These are phyloP conservation scores for Viola pubescens DNA, from an alignment of 441 rosid species.

Conservation along the genomic window DNA sequence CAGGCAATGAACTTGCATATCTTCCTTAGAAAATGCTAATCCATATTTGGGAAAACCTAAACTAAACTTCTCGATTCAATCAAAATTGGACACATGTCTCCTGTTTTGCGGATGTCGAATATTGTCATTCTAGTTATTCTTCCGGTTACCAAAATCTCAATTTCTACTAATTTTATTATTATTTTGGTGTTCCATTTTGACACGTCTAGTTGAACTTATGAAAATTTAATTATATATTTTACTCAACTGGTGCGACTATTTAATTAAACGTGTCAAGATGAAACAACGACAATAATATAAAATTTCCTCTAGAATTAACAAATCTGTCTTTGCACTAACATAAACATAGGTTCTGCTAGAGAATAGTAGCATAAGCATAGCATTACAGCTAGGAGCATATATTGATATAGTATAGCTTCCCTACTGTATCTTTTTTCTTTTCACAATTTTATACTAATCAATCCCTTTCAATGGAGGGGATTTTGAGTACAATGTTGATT, in stretches of 20 bases:
- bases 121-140: background rate
- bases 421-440: background rate
- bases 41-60: slow-evolving; percentile 9
- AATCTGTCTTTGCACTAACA: background rate
- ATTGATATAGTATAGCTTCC: background rate
- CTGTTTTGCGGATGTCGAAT: slow-evolving; percentile 1
- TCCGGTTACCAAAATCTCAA: background rate
- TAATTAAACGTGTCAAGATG: too few species aligned
- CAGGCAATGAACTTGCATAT: slow-evolving; percentile 4
- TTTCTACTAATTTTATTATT: too few species aligned
- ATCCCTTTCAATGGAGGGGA: slow-evolving; percentile 16
- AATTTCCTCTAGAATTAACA: background rate
- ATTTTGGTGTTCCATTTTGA: background rate
- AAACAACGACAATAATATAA: background rate
- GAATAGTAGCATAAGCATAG: background rate
- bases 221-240: too few species aligned
- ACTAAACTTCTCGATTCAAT: slow-evolving; percentile 5
- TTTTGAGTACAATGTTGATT: background rate
- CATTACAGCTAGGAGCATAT: background rate
- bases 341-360: background rate
- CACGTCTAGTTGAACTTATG: background rate
- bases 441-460: background rate
- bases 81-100: background rate
- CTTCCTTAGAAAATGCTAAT: slow-evolving; percentile 9
- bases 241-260: too few species aligned